Percentiles rank a stretch among this genome's conserved stretches.
Conservation (phyloP, 345 rosid species). For the Viola odorata region DNA sequence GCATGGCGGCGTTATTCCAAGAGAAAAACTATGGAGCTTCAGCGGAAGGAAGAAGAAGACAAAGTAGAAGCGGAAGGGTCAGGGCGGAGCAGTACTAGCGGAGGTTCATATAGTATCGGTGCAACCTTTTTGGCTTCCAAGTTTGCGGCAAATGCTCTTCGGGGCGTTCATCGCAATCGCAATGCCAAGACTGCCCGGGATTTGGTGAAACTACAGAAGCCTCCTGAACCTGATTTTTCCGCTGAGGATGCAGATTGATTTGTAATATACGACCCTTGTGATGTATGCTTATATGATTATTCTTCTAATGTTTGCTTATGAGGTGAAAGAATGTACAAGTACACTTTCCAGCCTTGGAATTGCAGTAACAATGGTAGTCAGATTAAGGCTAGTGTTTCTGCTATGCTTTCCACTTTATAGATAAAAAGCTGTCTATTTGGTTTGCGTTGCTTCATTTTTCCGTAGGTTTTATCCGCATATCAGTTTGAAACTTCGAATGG, state of each 20-base stretch:
- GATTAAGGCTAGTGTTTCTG: no score
- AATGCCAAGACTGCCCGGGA: conserved; percentile 65
- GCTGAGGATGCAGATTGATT: conserved; percentile 65
- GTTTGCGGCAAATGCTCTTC: conserved; percentile 93
- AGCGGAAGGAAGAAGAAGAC: conserved; percentile 62
- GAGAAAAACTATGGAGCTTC: conserved; percentile 74
- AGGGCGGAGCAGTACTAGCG: conserved; percentile 27
- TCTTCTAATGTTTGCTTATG: no score
- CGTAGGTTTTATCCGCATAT: no score
- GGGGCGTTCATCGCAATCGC: conserved; percentile 71
- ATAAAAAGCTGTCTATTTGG: no score
- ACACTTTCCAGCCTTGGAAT: no score
- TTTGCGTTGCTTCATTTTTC: no score
- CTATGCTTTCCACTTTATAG: no score
- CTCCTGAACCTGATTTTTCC: conserved; percentile 91
- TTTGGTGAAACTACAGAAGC: conserved; percentile 73
- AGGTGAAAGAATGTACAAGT: no score
- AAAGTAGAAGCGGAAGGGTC: conserved; percentile 42
- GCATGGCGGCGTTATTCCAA: conserved; percentile 87
- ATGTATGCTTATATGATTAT: no score
- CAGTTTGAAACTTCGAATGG: no score
- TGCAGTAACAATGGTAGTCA: no score
- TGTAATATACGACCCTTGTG: background rate
- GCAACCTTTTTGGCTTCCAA: conserved; percentile 83
- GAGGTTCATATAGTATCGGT: conserved; percentile 69